phyloP scores from a whole-genome alignment of 140 eudicot genomes.

The Ambrosia hybrid region DNA sequence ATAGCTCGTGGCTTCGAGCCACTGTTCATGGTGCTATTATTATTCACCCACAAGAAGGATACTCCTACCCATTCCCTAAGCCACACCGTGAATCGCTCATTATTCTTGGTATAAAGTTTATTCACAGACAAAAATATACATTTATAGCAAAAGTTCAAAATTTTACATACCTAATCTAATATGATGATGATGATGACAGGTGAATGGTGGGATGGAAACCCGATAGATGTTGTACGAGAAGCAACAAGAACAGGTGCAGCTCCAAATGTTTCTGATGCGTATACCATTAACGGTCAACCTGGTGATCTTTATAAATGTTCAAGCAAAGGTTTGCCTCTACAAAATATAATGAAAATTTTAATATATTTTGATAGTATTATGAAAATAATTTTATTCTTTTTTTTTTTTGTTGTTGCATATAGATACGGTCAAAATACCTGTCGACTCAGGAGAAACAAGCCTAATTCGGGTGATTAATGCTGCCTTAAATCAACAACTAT shows the following conservation, averaged over 20 bases:
- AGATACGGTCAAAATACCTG: slow-evolving; percentile 69
- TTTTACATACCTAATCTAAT: slow-evolving; percentile 2
- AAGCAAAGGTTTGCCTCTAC: slow-evolving; percentile 58
- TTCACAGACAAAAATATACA: not conserved
- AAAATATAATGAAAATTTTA: not conserved
- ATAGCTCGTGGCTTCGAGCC: slow-evolving; percentile 93
- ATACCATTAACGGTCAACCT: slow-evolving; percentile 95
- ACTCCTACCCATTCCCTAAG: slow-evolving; percentile 78
- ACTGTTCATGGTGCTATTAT: slow-evolving; percentile 86
- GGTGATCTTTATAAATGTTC: slow-evolving; percentile 94
- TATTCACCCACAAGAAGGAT: slow-evolving; percentile 70
- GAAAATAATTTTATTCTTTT: not conserved
- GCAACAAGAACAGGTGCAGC: slow-evolving; percentile 87
- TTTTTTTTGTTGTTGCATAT: slow-evolving; percentile 27
- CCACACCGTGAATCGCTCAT: slow-evolving; percentile 74
- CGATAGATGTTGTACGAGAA: slow-evolving; percentile 65
- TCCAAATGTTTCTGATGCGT: slow-evolving; percentile 94
- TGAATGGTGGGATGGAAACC: slow-evolving; percentile 98
- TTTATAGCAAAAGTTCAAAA: not conserved
- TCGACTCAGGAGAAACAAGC: slow-evolving; percentile 66
- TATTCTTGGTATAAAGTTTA: slow-evolving; percentile 55
- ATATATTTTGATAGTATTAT: too few species aligned
- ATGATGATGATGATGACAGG: slow-evolving; percentile 38
- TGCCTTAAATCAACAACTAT: slow-evolving; percentile 29
- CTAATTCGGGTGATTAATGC: slow-evolving; percentile 75